phyloP scores from a whole-genome alignment of 805 yeast genomes.

The Saccharomycopsis olivae region DNA sequence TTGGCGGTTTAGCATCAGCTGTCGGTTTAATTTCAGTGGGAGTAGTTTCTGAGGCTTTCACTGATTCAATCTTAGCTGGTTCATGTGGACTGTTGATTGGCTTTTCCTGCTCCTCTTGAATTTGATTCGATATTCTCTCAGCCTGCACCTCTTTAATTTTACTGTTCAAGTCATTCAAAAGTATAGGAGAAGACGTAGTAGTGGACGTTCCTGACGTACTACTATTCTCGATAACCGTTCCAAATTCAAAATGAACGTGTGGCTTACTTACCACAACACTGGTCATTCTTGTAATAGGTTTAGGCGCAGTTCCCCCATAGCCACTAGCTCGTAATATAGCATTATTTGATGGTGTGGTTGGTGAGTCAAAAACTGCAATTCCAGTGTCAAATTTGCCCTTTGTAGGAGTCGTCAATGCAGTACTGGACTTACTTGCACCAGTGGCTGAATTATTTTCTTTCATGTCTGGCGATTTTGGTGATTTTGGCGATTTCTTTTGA shows the following conservation, averaged over 20 bases:
- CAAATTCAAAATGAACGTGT: conserved; percentile 12
- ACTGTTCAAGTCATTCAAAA: conserved; percentile 7
- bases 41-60: not conserved
- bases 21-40: not conserved
- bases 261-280: not conserved
- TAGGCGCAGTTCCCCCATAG: not conserved
- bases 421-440: not conserved
- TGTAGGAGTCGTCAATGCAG: not conserved
- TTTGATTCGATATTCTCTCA: not conserved
- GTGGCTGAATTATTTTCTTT: not conserved
- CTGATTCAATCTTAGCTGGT: no score
- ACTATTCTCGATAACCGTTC: conserved; percentile 15
- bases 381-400: not conserved
- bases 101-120: not conserved
- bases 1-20: not conserved
- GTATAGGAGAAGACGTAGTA: conserved; percentile 15
- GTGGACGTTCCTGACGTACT: conserved; percentile 9
- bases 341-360: not conserved
- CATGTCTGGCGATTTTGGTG: no score
- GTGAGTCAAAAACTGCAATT: not conserved
- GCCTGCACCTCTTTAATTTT: not conserved
- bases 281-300: not conserved
- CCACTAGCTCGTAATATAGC: conserved; percentile 2
- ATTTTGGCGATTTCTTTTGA: no score
- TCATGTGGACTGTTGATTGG: no score